Evolutionary conservation across 805 yeast genomes (phyloP).

Genomic region (Zygoascus biomembranicola): DNA sequence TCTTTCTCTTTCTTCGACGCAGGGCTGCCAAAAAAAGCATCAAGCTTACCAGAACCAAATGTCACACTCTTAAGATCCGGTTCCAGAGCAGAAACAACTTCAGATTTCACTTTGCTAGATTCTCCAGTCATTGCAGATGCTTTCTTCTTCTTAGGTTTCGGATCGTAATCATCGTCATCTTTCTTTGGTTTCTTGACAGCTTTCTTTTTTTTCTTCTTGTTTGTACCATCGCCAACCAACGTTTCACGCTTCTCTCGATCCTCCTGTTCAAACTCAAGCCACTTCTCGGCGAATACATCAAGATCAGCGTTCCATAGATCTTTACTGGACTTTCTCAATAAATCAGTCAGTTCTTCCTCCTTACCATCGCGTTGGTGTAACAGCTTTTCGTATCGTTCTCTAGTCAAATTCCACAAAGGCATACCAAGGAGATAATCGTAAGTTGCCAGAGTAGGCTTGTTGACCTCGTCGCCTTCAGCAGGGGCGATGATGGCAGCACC

Average conservation of each 20-base stretch:
- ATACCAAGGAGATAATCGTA: constrained; percentile 86
- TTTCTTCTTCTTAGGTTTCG: background rate
- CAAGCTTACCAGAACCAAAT: constrained; percentile 23
- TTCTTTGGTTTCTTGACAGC: constrained; percentile 20
- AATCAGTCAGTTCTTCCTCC: constrained; percentile 57
- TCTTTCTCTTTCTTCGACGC: constrained; percentile 13
- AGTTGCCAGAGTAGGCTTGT: constrained; percentile 47
- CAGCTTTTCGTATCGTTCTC: constrained; percentile 77
- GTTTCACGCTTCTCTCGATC: constrained; percentile 56
- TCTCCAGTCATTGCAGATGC: constrained; percentile 2
- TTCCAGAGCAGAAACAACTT: constrained; percentile 14
- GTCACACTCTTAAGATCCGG: background rate
- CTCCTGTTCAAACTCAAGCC: constrained; percentile 57
- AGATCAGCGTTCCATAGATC: constrained; percentile 85
- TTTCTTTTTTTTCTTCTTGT: constrained; percentile 31
- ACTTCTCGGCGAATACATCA: constrained; percentile 58
- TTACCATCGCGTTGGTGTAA: constrained; percentile 63
- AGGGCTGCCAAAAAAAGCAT: constrained; percentile 24
- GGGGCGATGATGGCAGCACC: constrained; percentile 16
- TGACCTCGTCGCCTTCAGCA: constrained; percentile 14
- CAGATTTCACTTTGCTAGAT: constrained; percentile 9
- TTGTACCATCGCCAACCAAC: constrained; percentile 30
- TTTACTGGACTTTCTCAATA: constrained; percentile 66
- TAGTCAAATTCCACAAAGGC: constrained; percentile 90
- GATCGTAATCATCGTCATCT: constrained; percentile 26